These are phyloP conservation scores for Rhizopus delemar DNA, from an alignment of 371 early-diverging fungal genomes.

Conservation along the genomic window DNA sequence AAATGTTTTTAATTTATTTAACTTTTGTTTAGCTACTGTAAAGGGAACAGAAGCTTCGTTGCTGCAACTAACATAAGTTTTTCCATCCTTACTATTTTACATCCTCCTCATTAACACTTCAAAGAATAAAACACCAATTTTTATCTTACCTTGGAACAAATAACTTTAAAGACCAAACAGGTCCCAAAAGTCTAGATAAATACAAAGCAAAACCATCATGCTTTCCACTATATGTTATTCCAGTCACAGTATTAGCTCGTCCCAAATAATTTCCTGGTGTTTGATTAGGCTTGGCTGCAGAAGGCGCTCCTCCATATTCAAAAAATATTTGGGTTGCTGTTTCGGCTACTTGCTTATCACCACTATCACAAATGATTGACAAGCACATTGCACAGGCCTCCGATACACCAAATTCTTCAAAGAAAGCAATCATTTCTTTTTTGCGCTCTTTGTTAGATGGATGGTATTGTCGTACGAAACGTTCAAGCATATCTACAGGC, in stretches of 20 bases:
- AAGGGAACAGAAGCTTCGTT: background rate
- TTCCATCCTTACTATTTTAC: background rate
- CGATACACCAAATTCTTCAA: conserved; percentile 57
- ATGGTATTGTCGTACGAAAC: conserved; percentile 34
- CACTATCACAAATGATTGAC: conserved; percentile 56
- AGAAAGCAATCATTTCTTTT: conserved; percentile 54
- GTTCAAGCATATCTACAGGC: conserved; percentile 73
- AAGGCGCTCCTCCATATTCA: conserved; percentile 67
- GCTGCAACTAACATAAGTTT: conserved; percentile 4
- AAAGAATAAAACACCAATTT: background rate
- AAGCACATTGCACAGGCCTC: conserved; percentile 80
- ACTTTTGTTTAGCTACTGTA: conserved; percentile 29
- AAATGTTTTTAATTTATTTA: conserved; percentile 51
- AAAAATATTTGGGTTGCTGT: conserved; percentile 56
- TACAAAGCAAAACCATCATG: conserved; percentile 83
- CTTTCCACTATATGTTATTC: conserved; percentile 59
- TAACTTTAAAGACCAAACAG: conserved; percentile 73
- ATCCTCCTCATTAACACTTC: too few species aligned
- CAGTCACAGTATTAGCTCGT: conserved; percentile 45
- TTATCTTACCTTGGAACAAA: conserved; percentile 32
- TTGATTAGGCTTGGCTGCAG: conserved; percentile 16
- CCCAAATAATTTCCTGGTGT: conserved; percentile 18
- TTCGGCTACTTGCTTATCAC: conserved; percentile 11
- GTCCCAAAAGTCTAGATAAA: conserved; percentile 71
- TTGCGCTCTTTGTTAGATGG: conserved; percentile 28